Base-by-base conservation (phyloP, 768 basidiomycete genomes). In the Coprinellus micaceus region DNA sequence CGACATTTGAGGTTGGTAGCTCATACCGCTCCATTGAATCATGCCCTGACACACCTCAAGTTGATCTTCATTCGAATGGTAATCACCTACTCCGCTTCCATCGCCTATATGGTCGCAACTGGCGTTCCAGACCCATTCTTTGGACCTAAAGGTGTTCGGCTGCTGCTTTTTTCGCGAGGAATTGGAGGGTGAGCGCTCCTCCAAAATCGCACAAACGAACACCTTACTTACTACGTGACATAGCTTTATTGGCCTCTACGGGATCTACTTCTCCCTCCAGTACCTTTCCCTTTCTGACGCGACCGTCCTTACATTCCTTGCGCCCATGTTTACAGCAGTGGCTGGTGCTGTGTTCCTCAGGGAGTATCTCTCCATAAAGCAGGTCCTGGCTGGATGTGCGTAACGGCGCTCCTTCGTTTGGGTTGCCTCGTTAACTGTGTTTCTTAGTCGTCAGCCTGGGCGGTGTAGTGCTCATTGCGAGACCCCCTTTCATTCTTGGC, bases 391-490 rank as follows among this genome's bases (percentile, higher is more conserved):
- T 11, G 73, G 76, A n/a, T 19, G 77, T 78, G 15, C 33, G 49
- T 28, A 7, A 53, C 62, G 75, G n/a, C n/a, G n/a, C n/a, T n/a
- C n/a, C n/a, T n/a, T n/a, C n/a, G n/a, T 21, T 17, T 41, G 5
- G 19, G 1, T n/a, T 6, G 19, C 5, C 19, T 44, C 25, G 52
- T n/a, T 53, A 24, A 58, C n/a, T 49, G 40, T 30, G 15, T 17
- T 7, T 26, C 26, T 26, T 62, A 82, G 82, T 87, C 5, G 76
- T 80, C 50, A 87, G 89, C 67, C 76, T 95, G 30, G 43, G 80
- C 11, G 94, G 93, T 0, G 91, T 93, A 7, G 67, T 94, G 10
- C 74, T 94, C 10, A 91, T 97, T 50, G 89, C 92, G 11, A 77
- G 90, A 30, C 94, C 94, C 0, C 71, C 78, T 0, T 82, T 84